A percentile compares a stretch with the other conserved stretches of the same genome.
These are phyloP conservation scores for Chalciporus piperatus DNA, from an alignment of 768 basidiomycete species.

Conservation along the genomic window DNA sequence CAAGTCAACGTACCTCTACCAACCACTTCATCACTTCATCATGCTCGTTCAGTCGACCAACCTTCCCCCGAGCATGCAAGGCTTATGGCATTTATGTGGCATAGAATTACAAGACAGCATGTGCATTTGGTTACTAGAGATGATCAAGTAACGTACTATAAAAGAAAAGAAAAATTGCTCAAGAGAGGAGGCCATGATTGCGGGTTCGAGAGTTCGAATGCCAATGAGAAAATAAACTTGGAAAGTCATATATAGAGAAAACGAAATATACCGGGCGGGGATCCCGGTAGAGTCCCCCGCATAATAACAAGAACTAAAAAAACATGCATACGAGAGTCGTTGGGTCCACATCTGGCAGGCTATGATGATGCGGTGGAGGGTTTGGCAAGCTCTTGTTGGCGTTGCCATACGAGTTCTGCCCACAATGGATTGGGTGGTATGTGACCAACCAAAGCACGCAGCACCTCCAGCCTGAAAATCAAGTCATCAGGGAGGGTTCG, in stretches of 20 bases:
- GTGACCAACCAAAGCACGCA: conserved; percentile 79
- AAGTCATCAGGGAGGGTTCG: not conserved
- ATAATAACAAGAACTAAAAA: conserved; percentile 5
- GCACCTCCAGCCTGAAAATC: conserved; percentile 71
- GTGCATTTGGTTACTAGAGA: conserved; percentile 2
- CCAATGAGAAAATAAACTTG: not conserved
- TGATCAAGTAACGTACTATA: conserved; percentile 15
- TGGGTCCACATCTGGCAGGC: not conserved
- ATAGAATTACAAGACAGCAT: conserved; percentile 25
- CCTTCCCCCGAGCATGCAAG: conserved; percentile 3
- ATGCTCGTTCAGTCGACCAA: too few species aligned
- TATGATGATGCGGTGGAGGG: conserved; percentile 6
- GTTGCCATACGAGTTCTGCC: conserved; percentile 89
- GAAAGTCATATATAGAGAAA: not conserved
- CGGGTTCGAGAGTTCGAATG: not conserved
- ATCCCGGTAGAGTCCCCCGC: not conserved
- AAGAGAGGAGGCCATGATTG: not conserved
- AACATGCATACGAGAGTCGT: not conserved
- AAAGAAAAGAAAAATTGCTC: not conserved
- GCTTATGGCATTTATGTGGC: conserved; percentile 16
- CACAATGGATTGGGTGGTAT: conserved; percentile 92
- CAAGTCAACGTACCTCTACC: too few species aligned
- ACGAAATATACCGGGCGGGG: not conserved
- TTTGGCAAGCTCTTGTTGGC: conserved; percentile 49
- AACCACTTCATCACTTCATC: too few species aligned